A percentile compares a stretch with the other conserved stretches of the same genome.
phyloP scores from a whole-genome alignment of 108 stramenopile species.

The Skeletonema grethae region DNA sequence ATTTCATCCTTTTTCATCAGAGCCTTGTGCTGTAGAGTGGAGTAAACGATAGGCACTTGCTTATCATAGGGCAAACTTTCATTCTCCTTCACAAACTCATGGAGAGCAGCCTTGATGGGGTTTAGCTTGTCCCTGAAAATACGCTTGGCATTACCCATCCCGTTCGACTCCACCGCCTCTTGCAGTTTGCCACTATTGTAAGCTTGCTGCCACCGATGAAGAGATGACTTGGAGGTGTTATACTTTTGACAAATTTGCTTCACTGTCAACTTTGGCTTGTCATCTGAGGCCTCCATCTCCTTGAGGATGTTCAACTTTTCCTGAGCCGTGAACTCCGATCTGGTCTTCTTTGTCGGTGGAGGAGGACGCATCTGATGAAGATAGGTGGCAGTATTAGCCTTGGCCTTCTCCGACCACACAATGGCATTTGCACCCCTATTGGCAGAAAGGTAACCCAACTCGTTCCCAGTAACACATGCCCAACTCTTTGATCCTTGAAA shows the following conservation, averaged over 20 bases:
- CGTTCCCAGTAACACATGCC: constrained; percentile 8
- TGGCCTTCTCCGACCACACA: constrained; percentile 6
- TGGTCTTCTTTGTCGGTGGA: background rate
- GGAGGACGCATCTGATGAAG: background rate
- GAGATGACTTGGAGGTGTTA: constrained; percentile 13
- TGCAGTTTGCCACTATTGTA: constrained; percentile 4
- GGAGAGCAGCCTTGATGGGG: constrained; percentile 4
- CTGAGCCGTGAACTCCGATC: constrained; percentile 6
- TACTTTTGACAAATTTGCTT: constrained; percentile 10
- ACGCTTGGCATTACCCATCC: constrained; percentile 1
- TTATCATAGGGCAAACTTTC: background rate
- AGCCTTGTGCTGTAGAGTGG: background rate
- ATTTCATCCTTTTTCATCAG: constrained; percentile 1
- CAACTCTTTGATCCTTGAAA: constrained; percentile 13
- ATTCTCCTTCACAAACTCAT: constrained; percentile 3
- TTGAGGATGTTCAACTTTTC: constrained; percentile 12
- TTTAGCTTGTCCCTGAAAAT: constrained; percentile 1
- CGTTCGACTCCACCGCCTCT: constrained; percentile 1
- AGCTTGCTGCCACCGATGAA: constrained; percentile 4
- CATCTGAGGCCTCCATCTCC: background rate
- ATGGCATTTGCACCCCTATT: background rate
- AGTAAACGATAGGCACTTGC: background rate
- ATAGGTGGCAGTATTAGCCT: background rate
- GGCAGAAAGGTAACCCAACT: constrained; percentile 4
- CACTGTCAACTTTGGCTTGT: constrained; percentile 3